Base-by-base conservation (phyloP, 2,329 filamentous ascomycete species). In the Aspergillus carbonarius region DNA sequence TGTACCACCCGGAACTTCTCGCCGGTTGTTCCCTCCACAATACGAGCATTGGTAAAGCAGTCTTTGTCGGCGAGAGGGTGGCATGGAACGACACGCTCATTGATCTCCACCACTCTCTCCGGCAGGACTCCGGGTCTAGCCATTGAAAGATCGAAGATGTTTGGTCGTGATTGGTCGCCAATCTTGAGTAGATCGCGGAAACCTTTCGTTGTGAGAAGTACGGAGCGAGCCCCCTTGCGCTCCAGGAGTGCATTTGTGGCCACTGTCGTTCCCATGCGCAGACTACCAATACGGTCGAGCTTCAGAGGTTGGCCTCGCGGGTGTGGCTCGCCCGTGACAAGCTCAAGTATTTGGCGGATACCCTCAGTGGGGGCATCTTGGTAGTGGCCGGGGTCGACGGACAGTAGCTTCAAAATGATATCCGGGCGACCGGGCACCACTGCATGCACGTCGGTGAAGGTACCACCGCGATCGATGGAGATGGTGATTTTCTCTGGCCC, bases 181-280 rank as follows among this genome's bases (percentile, higher is more conserved):
- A 97, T 97, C 53, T 88, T 85, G 30, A 96, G 79, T 62, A 92
- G 91, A 74, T 97, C 92, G 61, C 85, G 88, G 79, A 96, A 96
- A 0, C 93, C 93, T 67, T 88, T 89, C 0, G 92, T 96, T 7
- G 95, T 91, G 2, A 96, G 85, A 74, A 97, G 83, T 12, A 90
- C 92, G 67, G 93, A 93, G 64, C 87, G 87, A 75, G 96, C 92
- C 50, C 93, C 93, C 73, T 96, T 96, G 63, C 93, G 82, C 76
- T 97, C 93, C 2, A 97, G 82, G 59, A 96, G 76, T 0, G 93
- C 92, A 74, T 96, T 96, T 0, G 92, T 96, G 5, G 92, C 92
- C 12, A 96, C 92, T 0, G 92, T 96, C 3, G 93, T 96, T 53
- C 93, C 92, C 93, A 96, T 96, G 54, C 92, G 88, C 69, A 96